These are phyloP conservation scores for Pseudogymnoascus sp. DNA, from an alignment of 2,329 filamentous ascomycete genomes.

Conservation along the genomic window DNA sequence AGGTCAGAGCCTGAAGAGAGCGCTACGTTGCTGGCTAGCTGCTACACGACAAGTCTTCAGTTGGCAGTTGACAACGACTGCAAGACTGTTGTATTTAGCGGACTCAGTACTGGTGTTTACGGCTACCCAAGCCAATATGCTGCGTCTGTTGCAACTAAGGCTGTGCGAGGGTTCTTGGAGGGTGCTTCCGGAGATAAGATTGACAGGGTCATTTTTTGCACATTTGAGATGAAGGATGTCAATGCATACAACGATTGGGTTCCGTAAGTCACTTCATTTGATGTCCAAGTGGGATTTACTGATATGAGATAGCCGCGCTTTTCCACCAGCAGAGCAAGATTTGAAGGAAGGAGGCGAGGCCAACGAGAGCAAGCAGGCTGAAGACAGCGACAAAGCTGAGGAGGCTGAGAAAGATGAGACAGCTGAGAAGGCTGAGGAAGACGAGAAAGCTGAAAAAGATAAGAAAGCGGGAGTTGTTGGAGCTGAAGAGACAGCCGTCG, in stretches of 20 bases:
- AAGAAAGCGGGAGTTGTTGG: constrained; percentile 17
- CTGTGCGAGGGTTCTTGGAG: constrained; percentile 49
- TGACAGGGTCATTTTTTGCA: constrained; percentile 75
- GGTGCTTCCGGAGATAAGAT: constrained; percentile 42
- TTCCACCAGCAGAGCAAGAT: constrained; percentile 38
- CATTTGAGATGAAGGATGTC: constrained; percentile 71
- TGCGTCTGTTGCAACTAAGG: constrained; percentile 59
- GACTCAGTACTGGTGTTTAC: constrained; percentile 82
- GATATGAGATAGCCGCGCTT: constrained; percentile 34
- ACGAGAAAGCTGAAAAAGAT: not conserved
- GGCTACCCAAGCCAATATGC: constrained; percentile 73
- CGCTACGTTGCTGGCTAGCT: constrained; percentile 43
- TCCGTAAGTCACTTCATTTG: constrained; percentile 53
- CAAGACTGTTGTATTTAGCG: constrained; percentile 71
- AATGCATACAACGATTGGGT: constrained; percentile 60
- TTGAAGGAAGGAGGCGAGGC: constrained; percentile 13
- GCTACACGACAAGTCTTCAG: constrained; percentile 65
- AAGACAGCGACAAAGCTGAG: not conserved
- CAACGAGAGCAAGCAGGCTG: not conserved
- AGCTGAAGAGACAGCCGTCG: constrained; percentile 17
- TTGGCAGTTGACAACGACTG: constrained; percentile 61
- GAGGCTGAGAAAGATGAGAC: too few relatives aligned
- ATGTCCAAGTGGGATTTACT: not conserved
- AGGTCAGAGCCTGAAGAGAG: constrained; percentile 32
- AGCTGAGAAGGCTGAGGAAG: too few relatives aligned